Conservation (phyloP, 768 basidiomycete species). For the Mycena leptocephala region DNA sequence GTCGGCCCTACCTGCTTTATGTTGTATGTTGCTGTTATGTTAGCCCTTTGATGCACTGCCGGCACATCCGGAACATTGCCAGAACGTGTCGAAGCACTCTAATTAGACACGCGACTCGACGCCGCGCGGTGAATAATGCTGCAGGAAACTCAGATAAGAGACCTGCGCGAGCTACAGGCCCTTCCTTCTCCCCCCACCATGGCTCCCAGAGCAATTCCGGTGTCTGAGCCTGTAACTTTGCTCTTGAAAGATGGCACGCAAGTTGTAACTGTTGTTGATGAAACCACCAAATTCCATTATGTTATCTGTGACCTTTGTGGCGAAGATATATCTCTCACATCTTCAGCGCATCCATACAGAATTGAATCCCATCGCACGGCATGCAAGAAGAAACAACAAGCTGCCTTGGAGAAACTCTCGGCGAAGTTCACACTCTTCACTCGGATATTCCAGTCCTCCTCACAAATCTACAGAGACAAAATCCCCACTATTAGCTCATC, state of each 20-base stretch:
- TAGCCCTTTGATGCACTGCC: too few relatives aligned
- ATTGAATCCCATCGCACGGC: too few relatives aligned
- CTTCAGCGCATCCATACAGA: not conserved
- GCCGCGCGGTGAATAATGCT: not conserved
- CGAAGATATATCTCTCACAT: not conserved
- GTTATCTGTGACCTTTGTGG: not conserved
- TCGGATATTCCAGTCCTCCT: not conserved
- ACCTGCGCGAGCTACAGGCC: not conserved
- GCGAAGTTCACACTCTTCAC: not conserved
- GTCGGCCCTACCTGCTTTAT: too few relatives aligned
- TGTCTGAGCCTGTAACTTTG: not conserved
- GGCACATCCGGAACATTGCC: too few relatives aligned
- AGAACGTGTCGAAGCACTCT: not conserved
- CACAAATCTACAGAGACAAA: not conserved
- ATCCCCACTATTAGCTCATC: too few relatives aligned
- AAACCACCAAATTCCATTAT: not conserved
- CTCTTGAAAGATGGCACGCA: not conserved
- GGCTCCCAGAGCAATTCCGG: not conserved
- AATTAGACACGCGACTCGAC: not conserved
- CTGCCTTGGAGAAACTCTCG: too few relatives aligned
- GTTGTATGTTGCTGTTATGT: too few relatives aligned
- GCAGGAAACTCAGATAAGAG: not conserved
- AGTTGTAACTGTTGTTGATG: not conserved
- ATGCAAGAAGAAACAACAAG: too few relatives aligned
- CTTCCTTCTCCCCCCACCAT: not conserved